Conservation (phyloP, 345 rosid species). For the Citrus medica region DNA sequence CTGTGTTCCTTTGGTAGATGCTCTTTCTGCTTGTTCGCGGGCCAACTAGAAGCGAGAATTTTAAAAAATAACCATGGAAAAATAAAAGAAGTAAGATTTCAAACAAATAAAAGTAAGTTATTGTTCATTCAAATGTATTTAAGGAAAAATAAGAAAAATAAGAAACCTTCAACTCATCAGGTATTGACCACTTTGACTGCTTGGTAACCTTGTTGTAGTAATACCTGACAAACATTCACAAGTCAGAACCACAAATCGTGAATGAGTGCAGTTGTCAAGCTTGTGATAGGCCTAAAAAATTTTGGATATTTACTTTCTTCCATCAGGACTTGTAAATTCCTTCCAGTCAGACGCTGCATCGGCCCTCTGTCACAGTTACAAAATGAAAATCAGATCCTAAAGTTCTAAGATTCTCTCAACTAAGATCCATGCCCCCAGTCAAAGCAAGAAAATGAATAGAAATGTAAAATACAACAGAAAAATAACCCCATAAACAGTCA, state of each 20-base stretch:
- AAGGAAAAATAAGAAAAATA: neutral
- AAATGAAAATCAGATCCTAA: slow-evolving; percentile 12
- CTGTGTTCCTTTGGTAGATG: slow-evolving; percentile 31
- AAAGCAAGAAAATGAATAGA: neutral
- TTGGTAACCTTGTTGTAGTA: slow-evolving; percentile 81
- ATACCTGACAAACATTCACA: slow-evolving; percentile 51
- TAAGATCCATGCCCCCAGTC: neutral
- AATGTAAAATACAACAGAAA: neutral
- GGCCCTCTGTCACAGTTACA: slow-evolving; percentile 60
- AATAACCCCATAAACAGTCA: neutral
- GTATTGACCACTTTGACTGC: slow-evolving; percentile 89
- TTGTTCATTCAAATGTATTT: neutral
- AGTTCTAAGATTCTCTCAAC: neutral
- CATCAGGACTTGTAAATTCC: slow-evolving; percentile 89
- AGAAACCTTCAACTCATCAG: slow-evolving; percentile 86
- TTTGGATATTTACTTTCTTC: slow-evolving; percentile 63
- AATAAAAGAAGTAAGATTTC: slow-evolving; percentile 12
- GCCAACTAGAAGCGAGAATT: slow-evolving; percentile 56
- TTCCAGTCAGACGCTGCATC: slow-evolving; percentile 97
- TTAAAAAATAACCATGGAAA: slow-evolving; percentile 9
- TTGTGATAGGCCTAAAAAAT: slow-evolving; percentile 3
- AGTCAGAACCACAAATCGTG: slow-evolving; percentile 20
- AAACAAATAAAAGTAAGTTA: neutral
- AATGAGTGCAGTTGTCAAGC: neutral
- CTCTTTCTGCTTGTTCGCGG: slow-evolving; percentile 62